Conservation (phyloP, 768 basidiomycete species). For the Tulasnella sp. region DNA sequence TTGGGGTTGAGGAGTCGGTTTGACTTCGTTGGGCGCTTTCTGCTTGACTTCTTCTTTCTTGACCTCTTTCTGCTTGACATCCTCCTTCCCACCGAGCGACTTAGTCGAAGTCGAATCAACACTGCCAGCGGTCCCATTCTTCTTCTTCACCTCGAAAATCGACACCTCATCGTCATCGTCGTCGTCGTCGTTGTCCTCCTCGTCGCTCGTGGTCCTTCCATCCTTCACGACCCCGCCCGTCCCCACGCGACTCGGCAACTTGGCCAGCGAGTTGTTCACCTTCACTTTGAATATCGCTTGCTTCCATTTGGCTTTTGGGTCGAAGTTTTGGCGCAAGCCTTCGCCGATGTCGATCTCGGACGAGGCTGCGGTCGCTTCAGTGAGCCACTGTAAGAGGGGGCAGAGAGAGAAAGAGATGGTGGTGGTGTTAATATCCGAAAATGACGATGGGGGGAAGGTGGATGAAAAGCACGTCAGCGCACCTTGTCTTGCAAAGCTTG, state of each 20-base stretch:
- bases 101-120: not conserved
- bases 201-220: slow-evolving; percentile 11
- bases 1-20: too few relatives aligned
- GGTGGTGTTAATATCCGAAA: not conserved
- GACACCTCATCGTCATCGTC: not conserved
- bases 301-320: slow-evolving; percentile 63
- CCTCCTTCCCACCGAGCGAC: not conserved
- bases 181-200: not conserved
- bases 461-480: slow-evolving; percentile 19
- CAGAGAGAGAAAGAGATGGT: not conserved
- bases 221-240: not conserved
- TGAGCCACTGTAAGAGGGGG: slow-evolving; percentile 68
- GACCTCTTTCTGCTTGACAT: not conserved
- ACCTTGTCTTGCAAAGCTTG: slow-evolving; percentile 62
- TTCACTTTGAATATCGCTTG: slow-evolving; percentile 49
- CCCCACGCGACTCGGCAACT: not conserved
- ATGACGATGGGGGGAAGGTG: not conserved
- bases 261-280: slow-evolving; percentile 20
- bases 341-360: slow-evolving; percentile 60
- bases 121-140: not conserved
- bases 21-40: not conserved
- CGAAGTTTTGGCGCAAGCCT: slow-evolving; percentile 74
- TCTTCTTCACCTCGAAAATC: not conserved
- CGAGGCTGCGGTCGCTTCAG: slow-evolving; percentile 43
- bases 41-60: not conserved